Evolutionary conservation across 2,329 filamentous ascomycete genomes (phyloP), one percentile per base, ranked within the genome.

Genomic region (Ilyonectria sp.): DNA sequence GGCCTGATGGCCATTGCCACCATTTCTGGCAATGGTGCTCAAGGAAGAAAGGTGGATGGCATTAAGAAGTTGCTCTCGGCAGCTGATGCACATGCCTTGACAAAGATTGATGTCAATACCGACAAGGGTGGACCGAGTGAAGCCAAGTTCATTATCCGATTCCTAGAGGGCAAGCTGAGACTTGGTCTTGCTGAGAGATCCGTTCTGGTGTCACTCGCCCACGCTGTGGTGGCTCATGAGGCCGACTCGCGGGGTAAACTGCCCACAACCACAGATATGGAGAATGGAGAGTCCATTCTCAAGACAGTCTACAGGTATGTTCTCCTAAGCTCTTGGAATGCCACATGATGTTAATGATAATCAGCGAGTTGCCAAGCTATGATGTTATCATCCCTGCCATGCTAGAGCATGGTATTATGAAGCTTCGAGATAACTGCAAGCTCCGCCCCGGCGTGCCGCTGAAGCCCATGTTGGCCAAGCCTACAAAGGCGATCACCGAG

Each of bases 391-490:
- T 99, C 62, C 96, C 96, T 1, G 92, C 93, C 2, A 93, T 98
- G 86, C 85, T 98, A 29, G 86, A 96, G 74, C 89, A 96, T 75
- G 96, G 96, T 19, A 93, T 99, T 69, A 89, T 92, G 83, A 91
- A 94, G 43, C 83, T 99, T 13, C 89, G 90, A 59, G 92, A 97
- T 10, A 90, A 92, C 63, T 98, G 96, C 87, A 97, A 97, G 80
- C 87, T 99, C 50, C 93, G 94, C 72, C 95, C 96, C 0, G 96
- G 96, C 70, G 93, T 99, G 17, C 96, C 96, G 0, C 86, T 99
- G 65, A 99, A 99, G 81, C 96, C 96, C 75, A 99, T 99, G 96
- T 87, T 99, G 84, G 96, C 96, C 21, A 98, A 98, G 77, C 96
- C 96, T 3, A 99, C 96, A 10, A 99, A 99, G 80, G 95, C 96